phyloP scores from a whole-genome alignment of 1,284 basidiomycete species.

The Tilletia indica region DNA sequence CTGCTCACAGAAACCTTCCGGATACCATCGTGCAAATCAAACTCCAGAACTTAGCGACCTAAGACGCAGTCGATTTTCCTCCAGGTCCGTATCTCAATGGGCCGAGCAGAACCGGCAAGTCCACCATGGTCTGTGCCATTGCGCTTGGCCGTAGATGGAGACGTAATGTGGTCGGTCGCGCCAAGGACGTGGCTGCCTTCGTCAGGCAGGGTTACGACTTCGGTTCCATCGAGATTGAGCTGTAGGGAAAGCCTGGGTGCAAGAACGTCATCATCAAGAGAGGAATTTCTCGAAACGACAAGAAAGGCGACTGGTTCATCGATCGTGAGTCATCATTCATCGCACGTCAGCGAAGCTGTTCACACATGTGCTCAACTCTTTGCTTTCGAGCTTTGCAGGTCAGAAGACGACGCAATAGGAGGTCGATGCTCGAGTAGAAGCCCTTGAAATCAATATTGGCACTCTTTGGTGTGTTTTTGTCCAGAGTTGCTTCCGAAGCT shows the following conservation, averaged over 20 bases:
- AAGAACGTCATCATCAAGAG: slow-evolving; percentile 41
- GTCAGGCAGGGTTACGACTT: slow-evolving; percentile 76
- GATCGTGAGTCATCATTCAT: slow-evolving; percentile 27
- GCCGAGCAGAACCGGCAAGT: slow-evolving; percentile 83
- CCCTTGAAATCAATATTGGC: slow-evolving; percentile 82
- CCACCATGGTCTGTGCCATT: slow-evolving; percentile 91
- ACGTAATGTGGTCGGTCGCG: slow-evolving; percentile 76
- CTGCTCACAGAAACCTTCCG: slow-evolving; percentile 74
- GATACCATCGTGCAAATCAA: slow-evolving; percentile 85
- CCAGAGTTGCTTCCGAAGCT: slow-evolving; percentile 7
- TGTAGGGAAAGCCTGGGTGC: slow-evolving; percentile 72
- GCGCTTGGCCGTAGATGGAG: slow-evolving; percentile 83
- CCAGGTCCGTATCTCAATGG: slow-evolving; percentile 90
- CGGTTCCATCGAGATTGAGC: slow-evolving; percentile 85
- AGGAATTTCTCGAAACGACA: slow-evolving; percentile 36
- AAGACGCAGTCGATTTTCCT: slow-evolving; percentile 84
- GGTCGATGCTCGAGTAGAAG: slow-evolving; percentile 69
- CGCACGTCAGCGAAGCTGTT: not conserved
- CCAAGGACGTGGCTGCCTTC: slow-evolving; percentile 74
- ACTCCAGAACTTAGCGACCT: slow-evolving; percentile 88
- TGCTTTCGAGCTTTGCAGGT: slow-evolving; percentile 60
- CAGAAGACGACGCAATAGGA: slow-evolving; percentile 65
- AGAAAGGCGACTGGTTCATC: slow-evolving; percentile 47
- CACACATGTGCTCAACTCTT: not conserved
- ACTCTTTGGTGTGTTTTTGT: slow-evolving; percentile 74